Evolutionary conservation across 257 asterid species (phyloP).

Genomic region (Solanum tarijense): DNA sequence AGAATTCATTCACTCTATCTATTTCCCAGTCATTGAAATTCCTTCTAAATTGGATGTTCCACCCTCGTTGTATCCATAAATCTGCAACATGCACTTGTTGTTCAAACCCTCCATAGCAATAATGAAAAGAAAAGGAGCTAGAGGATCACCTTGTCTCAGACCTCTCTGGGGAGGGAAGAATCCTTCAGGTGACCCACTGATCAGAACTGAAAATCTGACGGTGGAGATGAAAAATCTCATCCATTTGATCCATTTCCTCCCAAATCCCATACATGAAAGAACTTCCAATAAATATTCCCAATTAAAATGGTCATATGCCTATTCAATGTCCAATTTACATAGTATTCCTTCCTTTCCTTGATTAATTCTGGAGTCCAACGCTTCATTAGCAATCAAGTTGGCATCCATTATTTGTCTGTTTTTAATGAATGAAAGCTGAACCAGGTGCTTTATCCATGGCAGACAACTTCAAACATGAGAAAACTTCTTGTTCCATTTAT

Average conservation of each 20-base stretch:
- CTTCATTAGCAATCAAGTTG: not conserved
- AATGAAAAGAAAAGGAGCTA: not conserved
- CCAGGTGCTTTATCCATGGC: not conserved
- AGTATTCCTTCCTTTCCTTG: not conserved
- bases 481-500: not conserved
- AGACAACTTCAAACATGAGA: not conserved
- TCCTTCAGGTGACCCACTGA: not conserved
- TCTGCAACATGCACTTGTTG: not conserved
- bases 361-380: not conserved
- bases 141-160: not conserved
- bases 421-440: not conserved
- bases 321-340: not conserved
- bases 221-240: not conserved
- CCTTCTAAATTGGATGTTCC: not conserved
- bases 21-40: not conserved
- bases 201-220: not conserved
- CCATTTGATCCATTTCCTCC: not conserved
- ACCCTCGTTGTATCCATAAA: not conserved
- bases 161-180: not conserved
- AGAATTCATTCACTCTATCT: not conserved
- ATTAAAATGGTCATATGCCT: not conserved
- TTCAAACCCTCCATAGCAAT: not conserved
- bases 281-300: not conserved
- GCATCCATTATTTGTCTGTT: not conserved
- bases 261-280: not conserved